A percentile compares a stretch with the other conserved stretches of the same genome.
Conservation (phyloP, 805 yeast species). For the Lachancea nothofagi region DNA sequence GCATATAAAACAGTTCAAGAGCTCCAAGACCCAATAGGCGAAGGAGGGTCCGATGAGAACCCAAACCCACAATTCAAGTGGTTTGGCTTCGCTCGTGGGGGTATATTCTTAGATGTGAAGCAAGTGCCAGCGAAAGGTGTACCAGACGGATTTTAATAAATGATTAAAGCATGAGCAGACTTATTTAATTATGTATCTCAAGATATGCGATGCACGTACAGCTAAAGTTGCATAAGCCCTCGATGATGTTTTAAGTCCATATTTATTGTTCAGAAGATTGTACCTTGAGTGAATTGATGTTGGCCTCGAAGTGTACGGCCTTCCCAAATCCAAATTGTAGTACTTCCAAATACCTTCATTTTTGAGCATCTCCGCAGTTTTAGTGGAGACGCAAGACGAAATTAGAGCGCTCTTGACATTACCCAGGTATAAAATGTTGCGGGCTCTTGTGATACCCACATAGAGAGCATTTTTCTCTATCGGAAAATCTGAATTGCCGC, state of each 20-base stretch:
- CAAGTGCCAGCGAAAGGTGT: constrained; percentile 74
- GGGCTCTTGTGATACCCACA: constrained; percentile 66
- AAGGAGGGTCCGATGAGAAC: constrained; percentile 38
- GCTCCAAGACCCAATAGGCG: constrained; percentile 48
- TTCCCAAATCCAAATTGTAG: constrained; percentile 23
- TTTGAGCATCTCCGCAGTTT: constrained; percentile 1
- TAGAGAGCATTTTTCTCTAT: constrained; percentile 44
- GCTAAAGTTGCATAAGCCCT: constrained; percentile 3
- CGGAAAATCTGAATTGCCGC: constrained; percentile 12
- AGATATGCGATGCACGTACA: background rate
- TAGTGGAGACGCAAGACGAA: background rate
- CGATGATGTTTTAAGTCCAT: constrained; percentile 8
- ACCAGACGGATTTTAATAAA: constrained; percentile 65
- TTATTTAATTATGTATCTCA: constrained; percentile 4
- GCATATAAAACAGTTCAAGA: constrained; percentile 65
- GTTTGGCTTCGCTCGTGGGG: constrained; percentile 47
- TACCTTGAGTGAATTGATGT: constrained; percentile 7
- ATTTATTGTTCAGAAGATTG: constrained; percentile 12
- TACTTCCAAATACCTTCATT: constrained; percentile 29
- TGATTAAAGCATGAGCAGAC: background rate
- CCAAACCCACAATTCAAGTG: constrained; percentile 36
- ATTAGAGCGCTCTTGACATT: constrained; percentile 18
- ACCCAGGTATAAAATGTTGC: constrained; percentile 30
- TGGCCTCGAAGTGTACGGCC: background rate
- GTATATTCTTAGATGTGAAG: constrained; percentile 39